A percentile compares a stretch with the other conserved stretches of the same genome.
These are phyloP conservation scores for Saturnispora besseyi DNA, from an alignment of 805 yeast genomes.

Conservation along the genomic window DNA sequence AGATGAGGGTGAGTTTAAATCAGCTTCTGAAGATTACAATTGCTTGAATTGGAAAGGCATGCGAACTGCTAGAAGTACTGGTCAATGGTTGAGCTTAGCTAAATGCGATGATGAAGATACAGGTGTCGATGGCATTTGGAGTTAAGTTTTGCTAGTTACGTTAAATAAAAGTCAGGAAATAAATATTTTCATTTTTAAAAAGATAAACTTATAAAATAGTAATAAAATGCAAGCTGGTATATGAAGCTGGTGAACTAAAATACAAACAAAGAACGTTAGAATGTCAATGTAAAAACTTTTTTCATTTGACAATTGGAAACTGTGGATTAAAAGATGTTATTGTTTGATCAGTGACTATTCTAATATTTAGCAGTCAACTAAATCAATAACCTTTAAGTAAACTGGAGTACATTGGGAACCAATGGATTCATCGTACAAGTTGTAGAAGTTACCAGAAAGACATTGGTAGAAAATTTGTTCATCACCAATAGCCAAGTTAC, in stretches of 20 bases:
- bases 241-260: background rate
- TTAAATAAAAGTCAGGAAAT: background rate
- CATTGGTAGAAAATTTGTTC: conserved; percentile 44
- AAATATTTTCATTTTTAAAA: background rate
- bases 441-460: conserved; percentile 48
- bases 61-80: conserved; percentile 14
- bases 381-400: conserved; percentile 36
- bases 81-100: background rate
- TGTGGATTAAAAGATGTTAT: background rate
- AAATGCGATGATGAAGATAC: conserved; percentile 1
- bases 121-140: conserved; percentile 3
- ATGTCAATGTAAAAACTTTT: background rate
- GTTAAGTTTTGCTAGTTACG: background rate
- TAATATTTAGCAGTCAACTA: conserved; percentile 28
- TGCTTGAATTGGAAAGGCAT: conserved; percentile 22
- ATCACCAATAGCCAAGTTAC: conserved; percentile 43
- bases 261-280: conserved; percentile 5
- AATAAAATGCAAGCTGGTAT: conserved; percentile 9
- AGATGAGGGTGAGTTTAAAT: background rate
- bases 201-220: background rate
- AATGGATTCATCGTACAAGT: conserved; percentile 43
- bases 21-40: conserved; percentile 12
- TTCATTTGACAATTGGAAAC: background rate
- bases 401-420: conserved; percentile 41
- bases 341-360: background rate